A percentile compares a stretch with the other conserved stretches of the same genome.
Conservation (phyloP, 305 asterid species). For the Stenogyne calaminthoides region DNA sequence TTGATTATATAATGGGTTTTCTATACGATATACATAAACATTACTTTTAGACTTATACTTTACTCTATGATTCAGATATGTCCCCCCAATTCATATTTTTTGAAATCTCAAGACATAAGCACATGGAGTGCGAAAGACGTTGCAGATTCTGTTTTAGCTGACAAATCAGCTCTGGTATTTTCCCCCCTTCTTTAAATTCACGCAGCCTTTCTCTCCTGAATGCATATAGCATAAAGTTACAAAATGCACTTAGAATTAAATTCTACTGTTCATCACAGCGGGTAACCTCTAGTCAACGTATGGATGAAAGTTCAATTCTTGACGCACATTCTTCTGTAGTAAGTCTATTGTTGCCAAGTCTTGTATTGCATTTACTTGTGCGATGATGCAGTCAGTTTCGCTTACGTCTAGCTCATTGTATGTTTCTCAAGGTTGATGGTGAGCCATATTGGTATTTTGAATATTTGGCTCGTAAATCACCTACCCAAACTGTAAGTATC, state of each 20-base stretch:
- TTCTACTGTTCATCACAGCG: constrained; percentile 55
- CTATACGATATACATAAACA: constrained; percentile 2
- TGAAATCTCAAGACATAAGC: constrained; percentile 77
- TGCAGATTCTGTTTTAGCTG: constrained; percentile 87
- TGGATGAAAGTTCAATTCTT: constrained; percentile 84
- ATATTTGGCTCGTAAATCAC: constrained; percentile 90
- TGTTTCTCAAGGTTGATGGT: constrained; percentile 67
- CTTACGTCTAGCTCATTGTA: constrained; percentile 18
- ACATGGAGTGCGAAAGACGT: constrained; percentile 87
- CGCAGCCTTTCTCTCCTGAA: not conserved
- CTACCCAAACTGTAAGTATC: constrained; percentile 70
- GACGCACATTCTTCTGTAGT: constrained; percentile 87
- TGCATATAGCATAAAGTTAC: constrained; percentile 3
- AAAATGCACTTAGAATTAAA: constrained; percentile 6
- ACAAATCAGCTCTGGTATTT: constrained; percentile 92
- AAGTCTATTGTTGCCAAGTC: constrained; percentile 41
- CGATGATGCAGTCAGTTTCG: constrained; percentile 4
- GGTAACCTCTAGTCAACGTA: constrained; percentile 77
- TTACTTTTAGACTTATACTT: constrained; percentile 27
- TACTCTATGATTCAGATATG: constrained; percentile 70
- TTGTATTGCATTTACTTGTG: constrained; percentile 1
- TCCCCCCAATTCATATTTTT: constrained; percentile 77
- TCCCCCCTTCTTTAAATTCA: constrained; percentile 6
- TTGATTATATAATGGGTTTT: constrained; percentile 15
- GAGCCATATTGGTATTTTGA: constrained; percentile 91